Evolutionary conservation across 1,139 yeast genomes (phyloP), one percentile per base, ranked within the genome.

Genomic region (Lipomyces yarrowii): DNA sequence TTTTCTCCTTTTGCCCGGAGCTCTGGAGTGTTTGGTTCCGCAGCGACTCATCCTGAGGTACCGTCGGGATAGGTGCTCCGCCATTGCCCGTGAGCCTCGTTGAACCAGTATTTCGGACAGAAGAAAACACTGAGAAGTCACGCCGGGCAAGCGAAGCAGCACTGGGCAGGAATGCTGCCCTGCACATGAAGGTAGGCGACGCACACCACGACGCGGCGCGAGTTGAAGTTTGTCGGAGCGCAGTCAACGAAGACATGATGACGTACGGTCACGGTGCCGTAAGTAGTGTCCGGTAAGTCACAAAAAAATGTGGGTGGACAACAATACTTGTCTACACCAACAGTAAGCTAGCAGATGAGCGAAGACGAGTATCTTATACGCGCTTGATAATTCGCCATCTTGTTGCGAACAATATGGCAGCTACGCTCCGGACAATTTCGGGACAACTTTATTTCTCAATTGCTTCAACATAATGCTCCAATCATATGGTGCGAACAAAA

Each of bases 11-110:
- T 8, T 8, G n/a, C 23, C 23, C 59, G 2, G 57, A 39, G 55
- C 51, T 61, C 30, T 52, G 54, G 7, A 57, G 59, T 11, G 59
- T 57, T 48, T 55, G 55, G 37, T 48, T 39, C 11, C 26, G 35
- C 30, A 37, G n/a, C 15, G 21, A 57, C 46, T 58, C 53, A 21
- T 35, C 52, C 42, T 57, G 59, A 30, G 35, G 18, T 11, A 57
- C n/a, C 7, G 52, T 42, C 13, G 59, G 55, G 30, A 52, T 52
- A 11, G 30, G 55, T 52, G 55, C 55, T 8, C n/a, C 55, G 8
- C 13, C 33, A 52, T 52, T 52, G 33, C 55, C 55, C 13, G 33
- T 52, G 55, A 26, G 11, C 3, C 32, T 23, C 10, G 55, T 32
- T 4, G 55, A 26, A n/a, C 33, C 33, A n/a, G 55, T 23, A 15